Conservation (phyloP, 352 stramenopile genomes). For the Globisporangium megalacanthum region DNA sequence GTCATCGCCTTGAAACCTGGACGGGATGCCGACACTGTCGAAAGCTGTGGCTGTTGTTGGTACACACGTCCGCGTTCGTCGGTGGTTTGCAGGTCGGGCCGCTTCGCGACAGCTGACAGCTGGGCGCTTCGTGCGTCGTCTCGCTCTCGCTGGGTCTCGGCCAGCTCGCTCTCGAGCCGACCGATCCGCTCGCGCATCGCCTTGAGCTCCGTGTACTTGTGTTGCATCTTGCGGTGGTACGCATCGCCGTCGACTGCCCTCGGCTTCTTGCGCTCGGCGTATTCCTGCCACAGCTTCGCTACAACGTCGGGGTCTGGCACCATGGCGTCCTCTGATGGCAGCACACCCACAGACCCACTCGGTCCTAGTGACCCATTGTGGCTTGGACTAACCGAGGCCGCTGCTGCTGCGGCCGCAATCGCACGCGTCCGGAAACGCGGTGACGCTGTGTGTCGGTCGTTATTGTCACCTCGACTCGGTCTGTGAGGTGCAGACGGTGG, state of each 20-base stretch:
- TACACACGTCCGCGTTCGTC: neutral
- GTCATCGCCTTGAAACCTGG: constrained; percentile 2
- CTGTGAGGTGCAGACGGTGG: constrained; percentile 17
- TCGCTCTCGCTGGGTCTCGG: constrained; percentile 23
- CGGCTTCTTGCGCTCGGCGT: constrained; percentile 37
- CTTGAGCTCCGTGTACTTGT: constrained; percentile 57
- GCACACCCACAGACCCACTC: neutral
- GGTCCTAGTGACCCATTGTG: neutral
- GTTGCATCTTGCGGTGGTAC: constrained; percentile 75
- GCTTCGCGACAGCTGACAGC: constrained; percentile 1
- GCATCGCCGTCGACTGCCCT: constrained; percentile 37
- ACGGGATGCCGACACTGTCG: neutral
- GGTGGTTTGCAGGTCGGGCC: constrained; percentile 8
- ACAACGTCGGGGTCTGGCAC: constrained; percentile 33
- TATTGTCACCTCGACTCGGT: constrained; percentile 18
- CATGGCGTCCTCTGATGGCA: neutral
- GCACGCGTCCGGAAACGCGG: constrained; percentile 26
- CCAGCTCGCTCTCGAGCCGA: constrained; percentile 40
- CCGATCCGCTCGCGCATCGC: constrained; percentile 42
- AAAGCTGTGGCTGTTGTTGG: neutral
- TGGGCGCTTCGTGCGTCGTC: constrained; percentile 22
- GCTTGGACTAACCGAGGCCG: neutral
- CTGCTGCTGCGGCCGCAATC: constrained; percentile 16
- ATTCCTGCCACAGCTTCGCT: constrained; percentile 62
- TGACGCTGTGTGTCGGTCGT: constrained; percentile 13